Evolutionary conservation across 2,329 filamentous ascomycete species (phyloP), one percentile per base, ranked within the genome.

Genomic region (Graphilbum fragrans): DNA sequence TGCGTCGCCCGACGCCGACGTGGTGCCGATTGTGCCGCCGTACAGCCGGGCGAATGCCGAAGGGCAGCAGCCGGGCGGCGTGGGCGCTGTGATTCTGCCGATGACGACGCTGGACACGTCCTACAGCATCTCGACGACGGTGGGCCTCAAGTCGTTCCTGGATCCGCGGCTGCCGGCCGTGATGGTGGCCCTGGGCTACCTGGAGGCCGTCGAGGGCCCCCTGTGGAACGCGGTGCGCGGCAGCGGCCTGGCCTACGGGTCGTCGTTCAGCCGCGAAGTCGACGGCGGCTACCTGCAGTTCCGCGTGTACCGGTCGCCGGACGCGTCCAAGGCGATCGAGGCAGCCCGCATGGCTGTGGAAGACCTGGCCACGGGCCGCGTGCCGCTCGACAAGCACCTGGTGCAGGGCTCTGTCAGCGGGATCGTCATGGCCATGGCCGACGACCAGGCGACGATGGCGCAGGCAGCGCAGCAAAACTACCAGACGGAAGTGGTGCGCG

Each of bases 91-190:
- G 50, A 74, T 98, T 41, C 75, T 96, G 19, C 87, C 92, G 16
- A 92, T 98, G 79, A 77, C 86, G 0, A 83, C 87, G 1, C 82
- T 95, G 39, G 92, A 98, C 63, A 93, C 85, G 35, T 95, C 88
- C 2, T 96, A 86, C 62, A 82, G 81, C 20, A 75, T 88, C 45
- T 78, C 85, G 52, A 82, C 82, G 11, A 71, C 81, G 2, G 73
- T 74, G 34, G 90, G 90, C 6, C 74, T 90, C 16, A 72, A 75
- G 20, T 85, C 81, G 0, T 88, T 82, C 55, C 69, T 73, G 4
- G 82, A 95, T 53, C 80, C 87, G 0, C 72, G 77, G 16, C 69
- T 96, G 1, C 87, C 92, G 0, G 80, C 88, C 2, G 71, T 94
- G 39, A 76, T 94, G 58, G 88, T 98, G 8, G 87, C 90, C 1